Percentiles rank a stretch among this genome's conserved stretches.
These are phyloP conservation scores for Endothia cerciana DNA, from an alignment of 2,329 filamentous ascomycete species.

Conservation along the genomic window DNA sequence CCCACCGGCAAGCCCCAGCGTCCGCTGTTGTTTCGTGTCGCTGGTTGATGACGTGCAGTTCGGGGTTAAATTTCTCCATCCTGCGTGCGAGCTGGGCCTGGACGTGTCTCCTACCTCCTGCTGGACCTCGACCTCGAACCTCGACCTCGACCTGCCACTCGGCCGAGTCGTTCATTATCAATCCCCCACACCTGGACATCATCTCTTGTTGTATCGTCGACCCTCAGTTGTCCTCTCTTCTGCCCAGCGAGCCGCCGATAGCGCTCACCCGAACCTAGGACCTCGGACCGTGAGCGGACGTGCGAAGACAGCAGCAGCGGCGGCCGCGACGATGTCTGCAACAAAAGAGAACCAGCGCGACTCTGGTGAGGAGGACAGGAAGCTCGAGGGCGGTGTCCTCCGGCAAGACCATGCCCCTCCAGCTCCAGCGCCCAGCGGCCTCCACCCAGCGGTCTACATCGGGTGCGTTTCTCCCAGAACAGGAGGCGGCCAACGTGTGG, in stretches of 20 bases:
- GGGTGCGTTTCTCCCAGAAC: constrained; percentile 43
- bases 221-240: not conserved
- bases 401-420: constrained; percentile 25
- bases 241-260: too few species aligned
- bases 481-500: not conserved
- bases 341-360: constrained; percentile 29
- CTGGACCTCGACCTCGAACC: not conserved
- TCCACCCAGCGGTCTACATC: constrained; percentile 82
- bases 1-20: too few species aligned
- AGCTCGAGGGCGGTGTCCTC: constrained; percentile 30
- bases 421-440: constrained; percentile 22
- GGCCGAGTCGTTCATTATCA: not conserved
- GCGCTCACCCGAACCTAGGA: too few species aligned
- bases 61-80: constrained; percentile 26
- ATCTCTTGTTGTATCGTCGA: not conserved
- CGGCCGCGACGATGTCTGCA: constrained; percentile 24
- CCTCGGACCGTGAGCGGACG: not conserved
- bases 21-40: not conserved
- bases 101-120: constrained; percentile 8
- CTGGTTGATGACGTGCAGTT: constrained; percentile 28
- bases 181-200: not conserved
- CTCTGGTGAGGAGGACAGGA: constrained; percentile 30
- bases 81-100: not conserved
- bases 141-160: constrained; percentile 9
- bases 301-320: not conserved